phyloP scores from a whole-genome alignment of 306 rosid genomes.

The Canavalia ensiformis region DNA sequence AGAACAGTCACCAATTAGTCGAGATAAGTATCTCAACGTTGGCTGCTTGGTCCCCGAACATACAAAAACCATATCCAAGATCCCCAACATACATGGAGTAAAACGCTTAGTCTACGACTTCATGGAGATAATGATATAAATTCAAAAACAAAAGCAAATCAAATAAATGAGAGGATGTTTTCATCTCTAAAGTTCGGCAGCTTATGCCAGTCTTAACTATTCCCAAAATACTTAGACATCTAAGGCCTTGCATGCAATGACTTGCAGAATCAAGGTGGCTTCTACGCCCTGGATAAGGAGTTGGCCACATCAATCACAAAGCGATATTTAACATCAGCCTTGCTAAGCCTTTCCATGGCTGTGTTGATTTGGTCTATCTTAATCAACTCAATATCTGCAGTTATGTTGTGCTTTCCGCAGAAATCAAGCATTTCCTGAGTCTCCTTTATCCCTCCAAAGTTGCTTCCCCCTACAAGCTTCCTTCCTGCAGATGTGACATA shows the following conservation, averaged over 20 bases:
- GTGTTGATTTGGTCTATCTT: slow-evolving; percentile 71
- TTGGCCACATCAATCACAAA: slow-evolving; percentile 88
- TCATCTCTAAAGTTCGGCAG: background rate
- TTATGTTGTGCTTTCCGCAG: slow-evolving; percentile 74
- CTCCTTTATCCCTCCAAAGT: slow-evolving; percentile 89
- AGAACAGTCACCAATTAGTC: too few relatives aligned
- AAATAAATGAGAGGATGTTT: background rate
- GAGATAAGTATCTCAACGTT: too few relatives aligned
- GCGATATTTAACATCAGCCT: slow-evolving; percentile 81
- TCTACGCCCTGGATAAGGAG: slow-evolving; percentile 57
- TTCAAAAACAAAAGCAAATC: background rate
- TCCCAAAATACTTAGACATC: slow-evolving; percentile 10
- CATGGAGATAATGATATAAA: background rate
- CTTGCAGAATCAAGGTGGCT: background rate
- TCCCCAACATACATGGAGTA: too few relatives aligned
- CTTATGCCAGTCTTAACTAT: background rate
- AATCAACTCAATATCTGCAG: slow-evolving; percentile 84
- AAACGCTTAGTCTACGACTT: background rate
- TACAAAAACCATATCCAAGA: too few relatives aligned
- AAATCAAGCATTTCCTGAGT: slow-evolving; percentile 98
- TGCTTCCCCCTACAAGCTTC: slow-evolving; percentile 90
- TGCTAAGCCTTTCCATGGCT: slow-evolving; percentile 83
- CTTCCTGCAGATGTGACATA: slow-evolving; percentile 55
- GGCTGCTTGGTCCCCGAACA: too few relatives aligned
- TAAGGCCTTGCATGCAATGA: background rate